A percentile compares a stretch with the other conserved stretches of the same genome.
Evolutionary conservation across 805 yeast species (phyloP).

Genomic region (Hanseniaspora singularis): DNA sequence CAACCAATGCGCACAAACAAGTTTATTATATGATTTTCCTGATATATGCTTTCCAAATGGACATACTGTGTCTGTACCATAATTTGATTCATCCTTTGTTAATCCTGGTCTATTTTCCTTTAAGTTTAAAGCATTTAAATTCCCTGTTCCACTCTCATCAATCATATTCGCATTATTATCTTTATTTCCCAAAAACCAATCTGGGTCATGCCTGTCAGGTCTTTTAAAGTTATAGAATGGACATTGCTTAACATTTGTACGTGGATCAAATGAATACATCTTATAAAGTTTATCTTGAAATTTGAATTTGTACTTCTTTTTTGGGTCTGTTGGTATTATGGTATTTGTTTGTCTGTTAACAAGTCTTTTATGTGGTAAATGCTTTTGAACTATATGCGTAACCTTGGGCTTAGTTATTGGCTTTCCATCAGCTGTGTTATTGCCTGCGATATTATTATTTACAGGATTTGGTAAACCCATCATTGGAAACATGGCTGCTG

Average conservation of each 20-base stretch:
- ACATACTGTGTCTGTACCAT: slow-evolving; percentile 56
- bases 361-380: neutral
- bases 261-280: slow-evolving; percentile 13
- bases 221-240: slow-evolving; percentile 11
- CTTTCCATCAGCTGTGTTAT: neutral
- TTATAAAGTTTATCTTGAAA: slow-evolving; percentile 11
- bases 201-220: slow-evolving; percentile 10
- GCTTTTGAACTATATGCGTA: slow-evolving; percentile 10
- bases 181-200: slow-evolving; percentile 9
- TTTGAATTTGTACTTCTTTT: slow-evolving; percentile 13
- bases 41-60: slow-evolving; percentile 68
- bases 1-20: slow-evolving; percentile 97
- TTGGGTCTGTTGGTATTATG: neutral
- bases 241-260: slow-evolving; percentile 10
- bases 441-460: too few species aligned
- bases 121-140: neutral
- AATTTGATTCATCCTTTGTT: slow-evolving; percentile 16
- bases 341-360: slow-evolving; percentile 1
- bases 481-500: slow-evolving; percentile 3
- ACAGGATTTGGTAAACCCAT: neutral
- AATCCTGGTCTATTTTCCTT: neutral
- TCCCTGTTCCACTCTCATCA: neutral
- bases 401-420: neutral
- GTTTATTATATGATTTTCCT: slow-evolving; percentile 53
- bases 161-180: neutral